Conservation (phyloP, 2,329 filamentous ascomycete genomes). For the Ophiocordyceps camponoti-rufipedis region DNA sequence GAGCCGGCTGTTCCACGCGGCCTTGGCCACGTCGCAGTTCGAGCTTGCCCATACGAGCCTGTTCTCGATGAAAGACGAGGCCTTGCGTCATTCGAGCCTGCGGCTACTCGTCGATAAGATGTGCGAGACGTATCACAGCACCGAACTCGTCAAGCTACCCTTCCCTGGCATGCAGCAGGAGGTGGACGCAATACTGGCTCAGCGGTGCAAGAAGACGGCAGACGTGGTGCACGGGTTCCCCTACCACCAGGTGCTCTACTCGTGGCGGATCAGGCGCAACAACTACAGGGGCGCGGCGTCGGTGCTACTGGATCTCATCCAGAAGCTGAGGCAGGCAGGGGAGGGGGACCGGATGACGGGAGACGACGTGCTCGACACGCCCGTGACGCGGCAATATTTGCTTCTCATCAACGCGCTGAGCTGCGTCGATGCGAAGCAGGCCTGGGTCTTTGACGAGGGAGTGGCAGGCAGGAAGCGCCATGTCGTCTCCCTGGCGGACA, state of each 20-base stretch:
- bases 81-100: slow-evolving; percentile 55
- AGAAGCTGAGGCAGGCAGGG: slow-evolving; percentile 39
- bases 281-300: slow-evolving; percentile 70
- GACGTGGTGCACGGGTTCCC: slow-evolving; percentile 53
- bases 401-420: slow-evolving; percentile 83
- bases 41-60: slow-evolving; percentile 69
- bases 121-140: slow-evolving; percentile 47
- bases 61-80: slow-evolving; percentile 49
- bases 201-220: slow-evolving; percentile 49
- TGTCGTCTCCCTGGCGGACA: slow-evolving; percentile 69
- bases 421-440: slow-evolving; percentile 60
- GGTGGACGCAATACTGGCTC: slow-evolving; percentile 61
- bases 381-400: slow-evolving; percentile 61
- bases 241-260: slow-evolving; percentile 79
- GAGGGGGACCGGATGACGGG: slow-evolving; percentile 37
- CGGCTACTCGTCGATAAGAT: slow-evolving; percentile 50
- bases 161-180: slow-evolving; percentile 61
- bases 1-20: slow-evolving; percentile 66
- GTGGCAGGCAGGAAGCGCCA: slow-evolving; percentile 36
- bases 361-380: slow-evolving; percentile 41
- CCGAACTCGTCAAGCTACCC: slow-evolving; percentile 55
- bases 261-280: slow-evolving; percentile 67
- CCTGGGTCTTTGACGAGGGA: slow-evolving; percentile 50
- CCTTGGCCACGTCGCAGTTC: slow-evolving; percentile 62
- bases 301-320: slow-evolving; percentile 42